Conservation (phyloP, 2,329 filamentous ascomycete species). For the Venturia oleaginea region DNA sequence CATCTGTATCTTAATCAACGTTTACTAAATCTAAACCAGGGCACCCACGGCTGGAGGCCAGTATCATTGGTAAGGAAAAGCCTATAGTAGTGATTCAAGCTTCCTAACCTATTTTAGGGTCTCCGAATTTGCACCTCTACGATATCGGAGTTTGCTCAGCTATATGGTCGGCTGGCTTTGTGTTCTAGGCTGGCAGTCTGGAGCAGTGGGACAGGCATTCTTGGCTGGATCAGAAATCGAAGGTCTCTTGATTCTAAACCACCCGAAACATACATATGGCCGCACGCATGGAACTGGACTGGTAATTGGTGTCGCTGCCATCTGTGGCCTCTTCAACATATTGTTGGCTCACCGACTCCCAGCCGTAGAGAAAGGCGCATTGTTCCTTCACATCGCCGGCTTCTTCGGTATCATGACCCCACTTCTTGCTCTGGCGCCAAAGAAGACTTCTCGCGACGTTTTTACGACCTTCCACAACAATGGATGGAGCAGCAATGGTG, state of each 20-base stretch:
- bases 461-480: slow-evolving; percentile 20
- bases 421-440: slow-evolving; percentile 24
- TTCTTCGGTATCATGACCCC: slow-evolving; percentile 25
- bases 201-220: slow-evolving; percentile 12
- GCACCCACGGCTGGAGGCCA: slow-evolving; percentile 22
- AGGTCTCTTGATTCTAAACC: slow-evolving; percentile 29
- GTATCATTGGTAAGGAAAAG: slow-evolving; percentile 23
- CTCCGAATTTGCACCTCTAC: slow-evolving; percentile 15
- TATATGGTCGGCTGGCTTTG: slow-evolving; percentile 25
- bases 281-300: slow-evolving; percentile 12
- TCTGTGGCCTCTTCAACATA: slow-evolving; percentile 19
- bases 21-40: not conserved
- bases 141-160: slow-evolving; percentile 15
- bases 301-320: slow-evolving; percentile 17
- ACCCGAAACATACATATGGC: slow-evolving; percentile 24
- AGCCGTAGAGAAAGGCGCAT: slow-evolving; percentile 21
- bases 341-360: slow-evolving; percentile 21
- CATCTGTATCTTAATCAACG: not conserved
- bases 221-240: slow-evolving; percentile 23
- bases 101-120: slow-evolving; percentile 16
- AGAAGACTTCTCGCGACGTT: slow-evolving; percentile 18
- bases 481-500: slow-evolving; percentile 18
- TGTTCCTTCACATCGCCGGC: slow-evolving; percentile 21
- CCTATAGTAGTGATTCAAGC: not conserved
- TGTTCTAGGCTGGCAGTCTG: slow-evolving; percentile 16